Base-by-base conservation (phyloP, 1,284 basidiomycete genomes). In the Clitocybe nebularis region DNA sequence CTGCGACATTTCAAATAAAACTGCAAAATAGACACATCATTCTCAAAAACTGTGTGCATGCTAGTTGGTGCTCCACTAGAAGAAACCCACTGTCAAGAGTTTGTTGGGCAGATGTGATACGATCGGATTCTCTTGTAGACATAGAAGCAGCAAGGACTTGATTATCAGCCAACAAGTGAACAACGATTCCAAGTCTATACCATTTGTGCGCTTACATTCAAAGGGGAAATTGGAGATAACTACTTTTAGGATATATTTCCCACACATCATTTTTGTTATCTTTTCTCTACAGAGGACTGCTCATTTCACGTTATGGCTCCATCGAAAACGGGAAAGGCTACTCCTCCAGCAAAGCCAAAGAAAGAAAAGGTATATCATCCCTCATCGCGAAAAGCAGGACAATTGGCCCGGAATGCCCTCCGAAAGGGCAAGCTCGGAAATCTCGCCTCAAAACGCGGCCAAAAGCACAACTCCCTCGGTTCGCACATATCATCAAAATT, bases 301-400 rank as follows among this genome's bases (percentile, higher is more conserved):
- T 40, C 41, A 34, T 24, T 25, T 40, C 21, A 43, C 22, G 50
- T 39, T 16, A 71, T 71, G 68, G 63, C 67, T n/a, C 66, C 67
- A 36, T 54, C 63, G 49, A 64, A 61, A 47, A 55, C 56, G 49
- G 51, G 54, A 22, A 67, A 67, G 55, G 41, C 64, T 9, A 47
- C 56, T 38, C 41, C 62, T 7, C 44, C 55, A 22, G 44, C 57
- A 22, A 59, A 58, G 46, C 43, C 64, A 5, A 84, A 81, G 59
- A 87, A 80, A 63, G 84, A 87, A 54, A 89, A 89, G 55, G 55
- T 89, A 7, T 84, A 84, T 50, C 88, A 91, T 57, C 88, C 88
- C 3, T 71, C 81, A 41, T 91, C 88, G 21, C 72, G 88, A 46
- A 89, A 89, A 71, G 91, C 92, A 2, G 80, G 75, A 13, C 91